Evolutionary conservation across 2,329 filamentous ascomycete genomes (phyloP), one percentile per base, ranked within the genome.

Genomic region (Ilyonectria sp.): DNA sequence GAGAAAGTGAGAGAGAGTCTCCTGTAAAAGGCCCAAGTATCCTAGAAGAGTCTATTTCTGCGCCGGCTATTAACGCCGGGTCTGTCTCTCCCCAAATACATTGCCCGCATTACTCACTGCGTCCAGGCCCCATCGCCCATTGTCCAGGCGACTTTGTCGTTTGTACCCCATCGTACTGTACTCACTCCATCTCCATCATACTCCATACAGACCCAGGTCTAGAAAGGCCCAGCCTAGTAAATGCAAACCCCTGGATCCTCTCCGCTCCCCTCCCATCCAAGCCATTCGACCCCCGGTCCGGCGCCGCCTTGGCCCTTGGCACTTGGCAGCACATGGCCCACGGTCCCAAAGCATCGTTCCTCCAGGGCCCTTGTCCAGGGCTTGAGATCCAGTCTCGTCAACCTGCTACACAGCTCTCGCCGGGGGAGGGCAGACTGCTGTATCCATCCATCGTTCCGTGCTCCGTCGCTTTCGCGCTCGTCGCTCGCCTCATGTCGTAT

Each of bases 251-350:
- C 40, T 43, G 40, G 40, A 43, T 43, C 40, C 15, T 17, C 40
- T n/a, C 40, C 40, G n/a, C 37, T 43, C n/a, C 6, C 37, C 13
- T 6, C 37, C 37, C 37, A 40, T 40, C 11, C 11, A 15, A 37
- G 2, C 33, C 37, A 40, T 15, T 2, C 37, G n/a, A 33, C 50
- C 50, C 50, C 50, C 50, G 50, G 50, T 31, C 50, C 50, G 50
- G 19, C 50, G 50, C 50, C 50, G 31, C 29, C 50, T 53, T 53
- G 29, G 50, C 50, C 50, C 50, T 53, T 53, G 29, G 50, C 50
- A 23, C 29, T 52, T 52, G 29, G 49, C 29, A 31, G 43, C 19
- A 21, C 26, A 29, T 50, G 47, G 21, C n/a, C 49, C 49, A 29
- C 13, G 29, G 8, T 33, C 17, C 49, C 8, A 15, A 31, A 50